Percentiles rank a stretch among this genome's conserved stretches.
These are phyloP conservation scores for Eimeria tenella DNA, from an alignment of 169 alveolate genomes.

Conservation along the genomic window DNA sequence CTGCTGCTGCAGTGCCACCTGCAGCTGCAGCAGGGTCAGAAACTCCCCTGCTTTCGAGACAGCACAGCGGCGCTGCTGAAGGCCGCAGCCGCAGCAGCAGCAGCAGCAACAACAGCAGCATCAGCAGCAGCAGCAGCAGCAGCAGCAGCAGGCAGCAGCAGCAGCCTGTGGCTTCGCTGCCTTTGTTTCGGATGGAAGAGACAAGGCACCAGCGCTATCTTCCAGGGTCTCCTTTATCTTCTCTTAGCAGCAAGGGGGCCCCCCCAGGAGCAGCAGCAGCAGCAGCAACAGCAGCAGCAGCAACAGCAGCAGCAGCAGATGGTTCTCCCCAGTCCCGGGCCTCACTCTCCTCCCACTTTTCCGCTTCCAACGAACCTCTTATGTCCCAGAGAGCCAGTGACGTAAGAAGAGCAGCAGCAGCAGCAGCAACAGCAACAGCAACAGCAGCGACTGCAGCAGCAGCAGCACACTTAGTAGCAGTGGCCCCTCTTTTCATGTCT, in stretches of 20 bases:
- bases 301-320: background rate
- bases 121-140: too few relatives aligned
- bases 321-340: too few relatives aligned
- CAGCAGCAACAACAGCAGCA: too few relatives aligned
- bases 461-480: background rate
- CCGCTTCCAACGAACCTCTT: background rate
- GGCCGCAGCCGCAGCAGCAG: too few relatives aligned
- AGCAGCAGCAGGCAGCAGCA: background rate
- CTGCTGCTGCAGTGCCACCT: too few relatives aligned
- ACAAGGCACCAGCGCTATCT: background rate
- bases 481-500: background rate
- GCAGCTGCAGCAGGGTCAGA: too few relatives aligned
- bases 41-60: too few relatives aligned
- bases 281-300: slow-evolving; percentile 18
- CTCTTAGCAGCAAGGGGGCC: too few relatives aligned
- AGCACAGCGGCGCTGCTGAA: too few relatives aligned
- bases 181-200: background rate
- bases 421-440: background rate
- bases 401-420: background rate
- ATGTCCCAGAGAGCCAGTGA: background rate
- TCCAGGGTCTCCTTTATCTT: background rate
- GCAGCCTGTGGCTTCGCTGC: background rate
- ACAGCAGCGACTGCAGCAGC: background rate
- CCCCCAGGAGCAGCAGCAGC: background rate
- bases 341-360: background rate